phyloP scores from a whole-genome alignment of 352 stramenopile genomes.

The Phytophthora tubulina region DNA sequence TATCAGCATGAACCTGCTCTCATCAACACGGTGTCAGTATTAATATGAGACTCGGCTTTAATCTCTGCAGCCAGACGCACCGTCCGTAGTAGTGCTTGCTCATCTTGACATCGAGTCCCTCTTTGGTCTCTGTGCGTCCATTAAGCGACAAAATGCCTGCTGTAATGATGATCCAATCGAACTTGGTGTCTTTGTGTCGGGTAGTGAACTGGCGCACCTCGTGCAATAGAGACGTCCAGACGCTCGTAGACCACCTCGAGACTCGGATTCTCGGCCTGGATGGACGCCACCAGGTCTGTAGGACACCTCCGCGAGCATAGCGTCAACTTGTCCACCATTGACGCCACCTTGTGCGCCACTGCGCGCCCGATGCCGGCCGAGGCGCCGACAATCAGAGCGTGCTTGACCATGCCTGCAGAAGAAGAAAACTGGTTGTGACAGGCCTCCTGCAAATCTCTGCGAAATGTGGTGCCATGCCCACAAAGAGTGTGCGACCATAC shows the following conservation, averaged over 20 bases:
- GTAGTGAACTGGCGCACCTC: slow-evolving; percentile 42
- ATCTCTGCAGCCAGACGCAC: background rate
- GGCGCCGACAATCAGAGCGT: slow-evolving; percentile 42
- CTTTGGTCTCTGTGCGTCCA: slow-evolving; percentile 40
- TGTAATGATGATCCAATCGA: slow-evolving; percentile 44
- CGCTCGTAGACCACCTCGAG: slow-evolving; percentile 36
- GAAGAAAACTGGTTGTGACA: slow-evolving; percentile 28
- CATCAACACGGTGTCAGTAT: slow-evolving; percentile 2
- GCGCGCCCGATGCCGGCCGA: slow-evolving; percentile 40
- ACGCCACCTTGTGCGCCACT: slow-evolving; percentile 34
- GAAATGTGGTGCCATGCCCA: slow-evolving; percentile 36
- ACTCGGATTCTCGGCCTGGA: slow-evolving; percentile 27
- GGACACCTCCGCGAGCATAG: slow-evolving; percentile 38
- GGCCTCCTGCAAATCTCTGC: slow-evolving; percentile 31
- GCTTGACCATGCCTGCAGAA: slow-evolving; percentile 24
- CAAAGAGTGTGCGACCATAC: background rate
- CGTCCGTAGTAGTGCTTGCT: slow-evolving; percentile 46
- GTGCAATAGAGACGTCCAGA: slow-evolving; percentile 44
- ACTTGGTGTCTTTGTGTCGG: slow-evolving; percentile 34
- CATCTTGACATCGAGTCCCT: slow-evolving; percentile 47
- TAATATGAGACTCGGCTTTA: background rate
- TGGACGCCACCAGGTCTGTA: slow-evolving; percentile 29
- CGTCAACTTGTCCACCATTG: slow-evolving; percentile 42
- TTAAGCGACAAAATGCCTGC: slow-evolving; percentile 41
- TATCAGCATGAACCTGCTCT: slow-evolving; percentile 40